Evolutionary conservation across 257 asterid species (phyloP).

Genomic region (Cinchona pubescens): DNA sequence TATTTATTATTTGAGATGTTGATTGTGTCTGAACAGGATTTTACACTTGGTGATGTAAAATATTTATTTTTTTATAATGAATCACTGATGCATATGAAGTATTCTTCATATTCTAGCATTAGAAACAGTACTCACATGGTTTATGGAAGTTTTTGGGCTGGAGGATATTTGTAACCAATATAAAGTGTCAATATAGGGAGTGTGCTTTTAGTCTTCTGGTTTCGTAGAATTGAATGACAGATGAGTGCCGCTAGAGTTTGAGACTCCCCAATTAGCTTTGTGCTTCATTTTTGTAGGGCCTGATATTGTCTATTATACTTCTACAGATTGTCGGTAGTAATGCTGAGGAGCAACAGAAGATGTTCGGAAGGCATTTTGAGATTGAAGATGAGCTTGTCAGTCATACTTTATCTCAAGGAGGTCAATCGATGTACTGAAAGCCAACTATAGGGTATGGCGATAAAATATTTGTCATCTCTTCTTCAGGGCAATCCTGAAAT

Average conservation of each 20-base stretch:
- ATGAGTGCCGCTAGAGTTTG: not conserved
- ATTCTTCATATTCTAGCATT: not conserved
- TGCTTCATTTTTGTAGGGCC: not conserved
- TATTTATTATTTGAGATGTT: not conserved
- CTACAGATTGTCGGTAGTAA: constrained; percentile 75
- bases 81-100: not conserved
- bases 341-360: constrained; percentile 89
- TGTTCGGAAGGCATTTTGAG: constrained; percentile 95
- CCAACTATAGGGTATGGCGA: constrained; percentile 66
- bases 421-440: constrained; percentile 86
- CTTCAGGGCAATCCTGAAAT: not conserved
- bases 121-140: too few species aligned
- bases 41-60: not conserved
- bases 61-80: not conserved
- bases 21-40: not conserved
- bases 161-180: not conserved
- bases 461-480: not conserved
- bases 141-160: not conserved
- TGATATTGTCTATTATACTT: not conserved
- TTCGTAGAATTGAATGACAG: not conserved
- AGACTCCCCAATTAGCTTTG: not conserved
- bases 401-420: constrained; percentile 74
- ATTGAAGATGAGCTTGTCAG: constrained; percentile 95
- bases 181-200: not conserved
- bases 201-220: not conserved